These are phyloP conservation scores for Venturia oleaginea DNA, from an alignment of 2,329 filamentous ascomycete genomes.

Conservation along the genomic window DNA sequence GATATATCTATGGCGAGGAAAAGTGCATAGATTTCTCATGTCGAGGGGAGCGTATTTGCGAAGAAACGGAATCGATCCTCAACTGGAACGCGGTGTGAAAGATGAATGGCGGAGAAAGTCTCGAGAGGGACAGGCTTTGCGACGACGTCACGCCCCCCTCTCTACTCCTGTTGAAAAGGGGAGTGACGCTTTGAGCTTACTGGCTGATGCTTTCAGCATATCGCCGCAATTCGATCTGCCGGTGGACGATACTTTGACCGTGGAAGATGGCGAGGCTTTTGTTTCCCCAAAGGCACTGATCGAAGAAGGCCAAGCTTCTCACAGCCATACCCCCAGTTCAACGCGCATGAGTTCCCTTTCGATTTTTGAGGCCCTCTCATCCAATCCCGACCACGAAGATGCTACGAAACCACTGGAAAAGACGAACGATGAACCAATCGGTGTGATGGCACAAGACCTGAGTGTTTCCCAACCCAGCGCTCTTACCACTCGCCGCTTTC, in stretches of 20 bases:
- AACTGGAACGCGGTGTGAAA: neutral
- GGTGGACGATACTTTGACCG: neutral
- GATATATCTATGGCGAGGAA: constrained; percentile 18
- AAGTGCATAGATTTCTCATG: constrained; percentile 6
- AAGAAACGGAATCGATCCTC: neutral
- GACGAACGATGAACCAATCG: neutral
- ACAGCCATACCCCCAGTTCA: neutral
- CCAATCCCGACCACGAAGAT: too few relatives aligned
- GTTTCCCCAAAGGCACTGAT: neutral
- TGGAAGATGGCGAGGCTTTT: neutral
- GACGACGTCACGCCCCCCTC: neutral
- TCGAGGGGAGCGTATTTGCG: neutral
- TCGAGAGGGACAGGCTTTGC: neutral
- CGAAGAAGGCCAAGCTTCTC: neutral
- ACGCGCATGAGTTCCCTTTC: neutral
- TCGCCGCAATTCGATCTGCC: neutral
- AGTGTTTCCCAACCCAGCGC: neutral
- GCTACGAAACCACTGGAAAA: neutral
- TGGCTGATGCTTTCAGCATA: neutral
- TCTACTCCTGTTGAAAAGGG: too few relatives aligned
- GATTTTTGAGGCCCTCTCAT: too few relatives aligned
- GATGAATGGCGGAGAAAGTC: neutral
- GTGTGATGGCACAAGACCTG: neutral
- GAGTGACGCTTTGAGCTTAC: neutral
- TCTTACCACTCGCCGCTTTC: neutral